Evolutionary conservation across 2,329 filamentous ascomycete species (phyloP).

Genomic region (Fusarium coicis): DNA sequence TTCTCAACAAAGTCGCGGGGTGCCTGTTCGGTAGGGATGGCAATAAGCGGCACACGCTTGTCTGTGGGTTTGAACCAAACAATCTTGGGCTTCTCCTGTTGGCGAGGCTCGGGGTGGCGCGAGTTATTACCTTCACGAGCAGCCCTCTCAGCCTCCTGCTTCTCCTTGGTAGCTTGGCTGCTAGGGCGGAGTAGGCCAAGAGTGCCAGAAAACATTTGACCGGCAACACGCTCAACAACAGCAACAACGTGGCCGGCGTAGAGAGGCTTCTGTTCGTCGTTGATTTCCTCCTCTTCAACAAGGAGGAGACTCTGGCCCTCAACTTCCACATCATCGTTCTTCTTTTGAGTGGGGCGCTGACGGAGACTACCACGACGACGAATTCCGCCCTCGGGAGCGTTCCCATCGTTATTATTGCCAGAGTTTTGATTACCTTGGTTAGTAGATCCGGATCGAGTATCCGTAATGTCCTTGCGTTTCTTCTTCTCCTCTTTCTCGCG

Average conservation of each 20-base stretch:
- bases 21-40: slow-evolving; percentile 97
- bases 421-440: slow-evolving; percentile 76
- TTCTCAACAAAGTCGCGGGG: slow-evolving; percentile 98
- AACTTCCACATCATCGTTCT: slow-evolving; percentile 99
- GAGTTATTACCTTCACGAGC: slow-evolving; percentile 82
- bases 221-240: slow-evolving; percentile 94
- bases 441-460: slow-evolving; percentile 82
- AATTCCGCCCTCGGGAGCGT: slow-evolving; percentile 81
- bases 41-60: slow-evolving; percentile 97
- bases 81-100: slow-evolving; percentile 97
- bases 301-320: slow-evolving; percentile 96
- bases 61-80: slow-evolving; percentile 99
- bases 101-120: slow-evolving; percentile 80
- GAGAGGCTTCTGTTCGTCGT: slow-evolving; percentile 95
- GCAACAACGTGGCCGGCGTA: slow-evolving; percentile 98
- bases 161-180: slow-evolving; percentile 99
- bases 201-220: slow-evolving; percentile 99
- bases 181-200: slow-evolving; percentile 93
- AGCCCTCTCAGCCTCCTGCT: slow-evolving; percentile 95
- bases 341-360: slow-evolving; percentile 98
- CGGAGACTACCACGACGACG: slow-evolving; percentile 93
- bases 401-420: slow-evolving; percentile 69
- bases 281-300: slow-evolving; percentile 98
- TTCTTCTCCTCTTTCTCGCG: slow-evolving; percentile 99
- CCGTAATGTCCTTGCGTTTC: slow-evolving; percentile 98